Evolutionary conservation across 129 eudicot genomes (phyloP).

Genomic region (Flaveria sonorensis): DNA sequence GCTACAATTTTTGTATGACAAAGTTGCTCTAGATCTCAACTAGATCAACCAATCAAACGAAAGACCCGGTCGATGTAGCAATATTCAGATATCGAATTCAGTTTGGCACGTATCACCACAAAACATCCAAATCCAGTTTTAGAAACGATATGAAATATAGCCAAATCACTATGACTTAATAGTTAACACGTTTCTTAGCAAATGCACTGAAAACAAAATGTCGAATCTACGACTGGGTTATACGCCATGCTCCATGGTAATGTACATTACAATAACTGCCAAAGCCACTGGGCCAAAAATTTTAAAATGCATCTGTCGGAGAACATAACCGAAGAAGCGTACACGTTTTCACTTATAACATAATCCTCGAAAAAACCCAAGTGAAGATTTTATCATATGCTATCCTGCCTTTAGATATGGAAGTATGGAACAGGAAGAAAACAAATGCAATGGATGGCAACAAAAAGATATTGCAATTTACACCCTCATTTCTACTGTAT

Average conservation of each 20-base stretch:
- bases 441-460: conserved; percentile 21
- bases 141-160: not conserved
- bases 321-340: conserved; percentile 19
- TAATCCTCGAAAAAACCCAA: conserved; percentile 21
- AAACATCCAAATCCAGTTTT: not conserved
- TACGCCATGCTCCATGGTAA: not conserved
- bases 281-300: conserved; percentile 1
- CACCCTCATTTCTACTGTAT: conserved; percentile 37
- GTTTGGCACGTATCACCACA: not conserved
- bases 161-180: not conserved
- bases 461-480: conserved; percentile 36
- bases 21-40: not conserved
- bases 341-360: conserved; percentile 18
- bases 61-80: not conserved
- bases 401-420: conserved; percentile 27
- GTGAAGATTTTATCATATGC: conserved; percentile 30
- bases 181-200: not conserved
- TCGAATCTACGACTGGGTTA: not conserved
- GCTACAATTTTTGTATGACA: too few species aligned
- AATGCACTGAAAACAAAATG: conserved; percentile 6
- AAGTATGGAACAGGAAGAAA: conserved; percentile 13
- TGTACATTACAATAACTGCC: not conserved
- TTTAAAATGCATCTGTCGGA: conserved; percentile 4
- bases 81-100: not conserved
- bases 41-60: not conserved